Evolutionary conservation across 1,139 yeast species (phyloP), one percentile per base, ranked within the genome.

Genomic region (Debaryomyces singareniensis): DNA sequence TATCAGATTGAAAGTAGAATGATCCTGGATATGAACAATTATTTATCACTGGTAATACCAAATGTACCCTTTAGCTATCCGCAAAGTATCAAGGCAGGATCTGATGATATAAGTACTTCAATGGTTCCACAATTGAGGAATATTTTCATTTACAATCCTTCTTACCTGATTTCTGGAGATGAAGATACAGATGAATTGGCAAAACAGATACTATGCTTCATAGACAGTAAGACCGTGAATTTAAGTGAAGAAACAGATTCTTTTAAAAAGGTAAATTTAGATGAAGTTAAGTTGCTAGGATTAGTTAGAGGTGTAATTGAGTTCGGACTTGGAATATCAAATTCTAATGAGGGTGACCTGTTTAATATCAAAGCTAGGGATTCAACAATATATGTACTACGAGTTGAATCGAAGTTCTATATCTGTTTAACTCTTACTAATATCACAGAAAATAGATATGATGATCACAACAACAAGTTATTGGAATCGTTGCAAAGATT

Each of bases 301-400:
- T 42, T 65, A 13, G 45, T 65, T 5, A 54, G 65, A 33, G 72
- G 71, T 1, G 49, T 64, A 3, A 53, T 48, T 26, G 55, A 58
- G 7, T 49, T 61, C 33, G 49, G 49, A 3, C 35, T 26, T 27
- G 50, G 39, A 27, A 56, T 50, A 39, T 37, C 34, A 13, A 26
- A 30, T 4, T 32, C 28, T n/a, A 24, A 33, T 4, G 16, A 22
- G 5, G 30, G 31, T 5, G 34, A 37, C 6, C 48, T 46, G 3
- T 45, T 47, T 23, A 42, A 54, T 3, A 52, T 64, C 4, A 52
- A 51, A 29, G 43, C 61, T 1, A 37, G 49, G 4, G 45, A 47
- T 14, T 53, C 61, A 1, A 45, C 61, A 3, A 50, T 55, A 1
- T 37, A 62, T 3, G 41, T 60, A 4, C 40, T 45, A 25, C 44